Evolutionary conservation across 768 basidiomycete species (phyloP).

Genomic region (Trametes elegans): DNA sequence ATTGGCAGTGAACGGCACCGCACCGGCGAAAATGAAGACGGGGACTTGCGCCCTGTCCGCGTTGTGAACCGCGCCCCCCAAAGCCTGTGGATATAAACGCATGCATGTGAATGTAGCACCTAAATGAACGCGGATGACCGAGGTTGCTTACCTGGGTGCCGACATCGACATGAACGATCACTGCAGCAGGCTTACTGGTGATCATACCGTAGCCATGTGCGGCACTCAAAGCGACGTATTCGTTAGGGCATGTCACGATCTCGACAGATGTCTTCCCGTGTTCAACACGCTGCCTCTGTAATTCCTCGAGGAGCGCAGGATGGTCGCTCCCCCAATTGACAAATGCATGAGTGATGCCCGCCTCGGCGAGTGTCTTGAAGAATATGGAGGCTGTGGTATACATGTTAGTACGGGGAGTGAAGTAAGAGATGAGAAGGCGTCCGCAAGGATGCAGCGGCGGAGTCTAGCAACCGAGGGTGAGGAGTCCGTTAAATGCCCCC

Average conservation of each 20-base stretch:
- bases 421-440: not conserved
- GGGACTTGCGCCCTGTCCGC: slow-evolving; percentile 60
- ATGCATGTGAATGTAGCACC: not conserved
- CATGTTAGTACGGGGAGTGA: slow-evolving; percentile 3
- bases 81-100: slow-evolving; percentile 43
- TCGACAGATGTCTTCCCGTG: slow-evolving; percentile 38
- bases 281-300: slow-evolving; percentile 51
- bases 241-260: slow-evolving; percentile 70
- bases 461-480: not conserved
- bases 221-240: slow-evolving; percentile 72
- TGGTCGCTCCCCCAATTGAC: slow-evolving; percentile 81
- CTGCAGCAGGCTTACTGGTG: slow-evolving; percentile 64
- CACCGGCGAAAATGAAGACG: slow-evolving; percentile 70
- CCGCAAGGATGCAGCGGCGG: no score
- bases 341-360: slow-evolving; percentile 66
- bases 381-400: slow-evolving; percentile 64
- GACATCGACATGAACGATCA: slow-evolving; percentile 74
- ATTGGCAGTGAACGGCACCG: slow-evolving; percentile 55
- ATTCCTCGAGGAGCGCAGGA: slow-evolving; percentile 67
- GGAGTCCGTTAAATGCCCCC: not conserved
- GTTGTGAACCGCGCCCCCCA: slow-evolving; percentile 73
- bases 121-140: no score
- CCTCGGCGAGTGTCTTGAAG: slow-evolving; percentile 49
- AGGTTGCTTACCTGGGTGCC: slow-evolving; percentile 52
- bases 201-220: slow-evolving; percentile 72